These are phyloP conservation scores for Gracilariopsis chorda DNA, from an alignment of 23 red algal species.

Conservation along the genomic window DNA sequence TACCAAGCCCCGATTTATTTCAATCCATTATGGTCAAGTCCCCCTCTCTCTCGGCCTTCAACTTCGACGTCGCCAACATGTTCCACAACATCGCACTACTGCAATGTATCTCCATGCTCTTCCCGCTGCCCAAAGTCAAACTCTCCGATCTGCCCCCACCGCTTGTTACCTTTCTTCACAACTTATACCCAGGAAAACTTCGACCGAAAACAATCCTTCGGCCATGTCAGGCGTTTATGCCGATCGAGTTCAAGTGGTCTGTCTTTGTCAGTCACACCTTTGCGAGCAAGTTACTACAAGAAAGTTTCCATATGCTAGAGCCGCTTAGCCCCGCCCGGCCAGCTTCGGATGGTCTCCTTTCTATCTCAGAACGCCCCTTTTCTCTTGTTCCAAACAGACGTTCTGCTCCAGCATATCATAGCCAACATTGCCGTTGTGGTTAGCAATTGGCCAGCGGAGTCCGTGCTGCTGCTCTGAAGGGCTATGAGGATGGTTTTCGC, in stretches of 20 bases:
- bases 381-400: background rate
- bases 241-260: background rate
- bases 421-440: background rate
- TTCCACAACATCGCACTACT: slow-evolving; percentile 30
- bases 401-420: background rate
- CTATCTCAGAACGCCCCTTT: background rate
- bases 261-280: background rate
- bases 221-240: background rate
- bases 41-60: background rate
- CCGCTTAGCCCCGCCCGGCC: background rate
- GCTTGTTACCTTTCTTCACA: background rate
- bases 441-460: background rate
- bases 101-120: background rate
- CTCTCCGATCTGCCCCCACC: background rate
- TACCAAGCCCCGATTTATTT: background rate
- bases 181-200: background rate
- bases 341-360: background rate
- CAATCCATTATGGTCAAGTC: background rate
- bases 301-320: background rate
- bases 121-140: background rate
- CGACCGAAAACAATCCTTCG: background rate
- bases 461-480: background rate
- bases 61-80: slow-evolving; percentile 18
- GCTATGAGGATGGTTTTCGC: background rate
- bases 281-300: background rate